Percentiles rank a stretch among this genome's conserved stretches.
These are phyloP conservation scores for Chrysoporthe deuterocubensis DNA, from an alignment of 2,329 filamentous ascomycete genomes.

Conservation along the genomic window DNA sequence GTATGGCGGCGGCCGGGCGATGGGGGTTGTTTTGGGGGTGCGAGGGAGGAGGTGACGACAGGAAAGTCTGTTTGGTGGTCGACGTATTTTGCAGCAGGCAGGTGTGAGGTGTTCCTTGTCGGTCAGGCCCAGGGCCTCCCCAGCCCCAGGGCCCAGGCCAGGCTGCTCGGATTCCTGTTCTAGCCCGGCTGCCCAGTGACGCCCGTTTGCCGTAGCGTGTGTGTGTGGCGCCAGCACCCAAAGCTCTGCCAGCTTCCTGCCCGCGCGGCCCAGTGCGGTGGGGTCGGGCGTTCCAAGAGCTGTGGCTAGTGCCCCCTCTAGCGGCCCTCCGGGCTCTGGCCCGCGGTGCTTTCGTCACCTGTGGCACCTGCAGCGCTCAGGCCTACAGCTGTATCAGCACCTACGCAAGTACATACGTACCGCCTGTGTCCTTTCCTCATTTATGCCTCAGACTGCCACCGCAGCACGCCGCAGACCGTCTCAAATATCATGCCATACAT, in stretches of 20 bases:
- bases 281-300: neutral
- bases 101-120: slow-evolving; percentile 9
- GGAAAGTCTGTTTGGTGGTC: neutral
- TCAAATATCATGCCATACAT: no score
- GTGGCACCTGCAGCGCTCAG: no score
- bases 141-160: neutral
- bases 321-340: no score
- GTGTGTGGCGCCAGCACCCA: neutral
- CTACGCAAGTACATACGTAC: no score
- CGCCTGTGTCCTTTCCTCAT: no score
- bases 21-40: neutral
- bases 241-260: neutral
- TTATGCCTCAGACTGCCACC: no score
- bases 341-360: no score
- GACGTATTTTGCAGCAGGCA: slow-evolving; percentile 10
- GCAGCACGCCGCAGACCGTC: no score
- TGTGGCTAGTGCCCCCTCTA: neutral
- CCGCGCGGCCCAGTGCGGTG: neutral
- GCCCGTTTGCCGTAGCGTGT: neutral
- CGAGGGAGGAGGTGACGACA: slow-evolving; percentile 9
- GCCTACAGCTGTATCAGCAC: no score
- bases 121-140: neutral
- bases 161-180: slow-evolving; percentile 2
- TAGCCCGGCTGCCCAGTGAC: neutral
- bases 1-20: neutral